Base-by-base conservation (phyloP, 129 eudicot species). In the Logfia minima region DNA sequence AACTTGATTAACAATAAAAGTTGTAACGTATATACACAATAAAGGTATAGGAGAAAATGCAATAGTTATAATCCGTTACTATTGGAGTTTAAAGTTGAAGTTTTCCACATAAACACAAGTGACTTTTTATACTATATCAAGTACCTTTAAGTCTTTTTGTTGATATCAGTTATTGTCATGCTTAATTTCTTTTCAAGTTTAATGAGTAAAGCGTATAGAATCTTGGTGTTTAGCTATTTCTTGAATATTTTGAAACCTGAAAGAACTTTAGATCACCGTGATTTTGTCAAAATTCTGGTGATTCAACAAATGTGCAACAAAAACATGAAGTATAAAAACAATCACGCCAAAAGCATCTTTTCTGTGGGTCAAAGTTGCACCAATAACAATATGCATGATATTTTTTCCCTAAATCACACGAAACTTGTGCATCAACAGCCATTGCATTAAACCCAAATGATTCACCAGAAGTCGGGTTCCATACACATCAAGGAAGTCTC, bases 391-490 rank as follows among this genome's bases (percentile, higher is more conserved):
- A 51, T 65, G 74, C 78, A 79, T 72, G 78, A 72, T 58, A 51
- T 51, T 48, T 79, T 71, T 71, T 63, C 72, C 78, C 21, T 63
- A 71, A 71, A 48, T 65, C 83, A 72, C 79, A 65, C 37, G 48
- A 64, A 71, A 79, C 79, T 22, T 34, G 67, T 72, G 73, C 68
- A 52, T 21, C 53, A 70, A 79, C 77, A 70, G 34, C 69, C 68
- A 69, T 79, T 71, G 62, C 72, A 79, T 71, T 78, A 37, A 77
- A 64, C 67, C 45, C 60, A 79, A 72, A 79, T 71, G 68, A 79
- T 64, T 79, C 74, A 72, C 83, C 78, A 53, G 59, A 80, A 72
- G 14, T 26, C 41, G 14, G 65, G 62, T 70, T 58, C n/a, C 43
- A 63, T 72, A 43, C 70, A 78, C 70, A 78, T 31, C 61, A 58